Conservation (phyloP, 768 basidiomycete species). For the Ramaria rubella region DNA sequence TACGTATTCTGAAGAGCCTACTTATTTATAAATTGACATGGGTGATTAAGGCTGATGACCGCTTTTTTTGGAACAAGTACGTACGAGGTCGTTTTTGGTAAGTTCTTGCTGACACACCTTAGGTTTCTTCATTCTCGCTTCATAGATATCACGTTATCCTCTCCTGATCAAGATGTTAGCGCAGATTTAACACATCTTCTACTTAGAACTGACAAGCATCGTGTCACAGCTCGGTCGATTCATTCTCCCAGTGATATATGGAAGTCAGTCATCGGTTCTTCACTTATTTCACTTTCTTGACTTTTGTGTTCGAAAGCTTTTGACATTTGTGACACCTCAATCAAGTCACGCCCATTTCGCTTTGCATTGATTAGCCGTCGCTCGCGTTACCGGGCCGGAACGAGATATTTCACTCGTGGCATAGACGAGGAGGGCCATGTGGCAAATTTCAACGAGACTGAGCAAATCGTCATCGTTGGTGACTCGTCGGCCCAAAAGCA, state of each 20-base stretch:
- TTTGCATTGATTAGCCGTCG: constrained; percentile 89
- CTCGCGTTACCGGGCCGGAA: constrained; percentile 90
- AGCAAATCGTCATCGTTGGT: constrained; percentile 84
- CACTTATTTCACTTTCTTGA: constrained; percentile 7
- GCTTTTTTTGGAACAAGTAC: constrained; percentile 97
- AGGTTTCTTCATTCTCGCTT: constrained; percentile 55
- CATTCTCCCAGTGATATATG: constrained; percentile 90
- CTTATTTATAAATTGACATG: neutral
- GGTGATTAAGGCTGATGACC: constrained; percentile 68
- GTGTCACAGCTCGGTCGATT: constrained; percentile 66
- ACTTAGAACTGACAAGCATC: neutral
- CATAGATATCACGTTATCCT: constrained; percentile 45
- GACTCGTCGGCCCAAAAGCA: constrained; percentile 26
- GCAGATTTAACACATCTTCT: neutral
- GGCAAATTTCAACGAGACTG: constrained; percentile 98
- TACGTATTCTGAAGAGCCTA: constrained; percentile 30
- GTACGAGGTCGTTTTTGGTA: neutral
- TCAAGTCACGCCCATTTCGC: constrained; percentile 74
- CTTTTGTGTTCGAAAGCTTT: constrained; percentile 50
- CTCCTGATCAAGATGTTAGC: constrained; percentile 62
- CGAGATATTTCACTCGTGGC: constrained; percentile 94
- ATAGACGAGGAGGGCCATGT: constrained; percentile 85
- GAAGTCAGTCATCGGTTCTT: constrained; percentile 55
- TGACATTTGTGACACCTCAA: constrained; percentile 66
- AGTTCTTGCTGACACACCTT: constrained; percentile 1